Percentiles rank a stretch among this genome's conserved stretches.
These are phyloP conservation scores for Clavulina sp. DNA, from an alignment of 768 basidiomycete species.

Conservation along the genomic window DNA sequence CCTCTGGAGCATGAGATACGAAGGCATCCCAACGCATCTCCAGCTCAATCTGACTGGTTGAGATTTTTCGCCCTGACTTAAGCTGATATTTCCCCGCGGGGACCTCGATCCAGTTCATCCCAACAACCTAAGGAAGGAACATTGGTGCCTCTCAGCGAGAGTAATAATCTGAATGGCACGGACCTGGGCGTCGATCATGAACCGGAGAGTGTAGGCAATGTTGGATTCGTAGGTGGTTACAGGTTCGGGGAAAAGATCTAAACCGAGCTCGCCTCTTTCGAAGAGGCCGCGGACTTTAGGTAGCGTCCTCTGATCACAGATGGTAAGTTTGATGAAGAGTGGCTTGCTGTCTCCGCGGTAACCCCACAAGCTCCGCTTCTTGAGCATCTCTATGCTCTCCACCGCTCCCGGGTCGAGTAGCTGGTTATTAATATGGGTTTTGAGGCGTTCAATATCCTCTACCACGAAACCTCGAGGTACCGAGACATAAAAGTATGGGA, in stretches of 20 bases:
- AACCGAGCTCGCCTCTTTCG: slow-evolving; percentile 58
- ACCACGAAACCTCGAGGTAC: slow-evolving; percentile 67
- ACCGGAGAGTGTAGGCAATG: slow-evolving; percentile 74
- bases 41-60: slow-evolving; percentile 81
- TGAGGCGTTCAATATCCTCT: slow-evolving; percentile 49
- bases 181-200: slow-evolving; percentile 97
- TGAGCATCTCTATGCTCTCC: slow-evolving; percentile 36
- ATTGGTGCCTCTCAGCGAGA: too few relatives aligned
- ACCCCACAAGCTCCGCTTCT: slow-evolving; percentile 66
- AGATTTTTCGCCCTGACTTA: slow-evolving; percentile 40
- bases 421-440: slow-evolving; percentile 45
- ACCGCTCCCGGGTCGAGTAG: slow-evolving; percentile 23
- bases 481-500: slow-evolving; percentile 86
- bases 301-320: slow-evolving; percentile 52
- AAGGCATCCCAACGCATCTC: slow-evolving; percentile 70
- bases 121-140: slow-evolving; percentile 47
- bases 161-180: background rate
- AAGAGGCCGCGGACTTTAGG: slow-evolving; percentile 75
- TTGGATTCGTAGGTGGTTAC: slow-evolving; percentile 84
- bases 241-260: slow-evolving; percentile 35
- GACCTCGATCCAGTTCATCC: slow-evolving; percentile 99
- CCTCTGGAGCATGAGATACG: slow-evolving; percentile 83
- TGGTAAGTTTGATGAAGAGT: slow-evolving; percentile 72
- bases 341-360: slow-evolving; percentile 67
- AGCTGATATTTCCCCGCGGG: slow-evolving; percentile 66